Base-by-base conservation (phyloP, 176 grass and related monocot species). In the Cenchrus fungigraminus region DNA sequence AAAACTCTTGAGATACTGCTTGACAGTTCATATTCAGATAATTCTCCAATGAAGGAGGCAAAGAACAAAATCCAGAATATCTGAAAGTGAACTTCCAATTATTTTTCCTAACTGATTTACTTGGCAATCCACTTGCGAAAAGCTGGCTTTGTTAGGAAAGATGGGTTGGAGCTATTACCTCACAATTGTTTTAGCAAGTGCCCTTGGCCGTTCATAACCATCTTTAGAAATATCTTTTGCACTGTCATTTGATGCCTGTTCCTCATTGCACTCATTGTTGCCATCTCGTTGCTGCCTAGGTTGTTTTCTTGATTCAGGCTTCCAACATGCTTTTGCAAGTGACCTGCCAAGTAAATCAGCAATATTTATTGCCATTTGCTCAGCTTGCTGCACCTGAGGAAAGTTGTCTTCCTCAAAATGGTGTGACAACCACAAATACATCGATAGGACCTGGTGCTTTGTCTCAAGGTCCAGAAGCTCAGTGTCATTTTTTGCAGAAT, bases 381-480 rank as follows among this genome's bases (percentile, higher is more conserved):
- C 96, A 70, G 96, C 96, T 77, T 92, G 93, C 83, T 92, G 64
- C 65, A 85, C 89, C 75, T 94, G 90, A 87, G 96, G 96, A 73
- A 98, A 98, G 49, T 83, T 79, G 58, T 91, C 91, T 80, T 95
- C 77, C 65, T 94, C 89, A 78, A 98, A 95, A 92, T 98, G 96
- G 77, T 98, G 77, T 42, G 93, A 87, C 65, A 98, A 68, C 96
- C 93, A 98, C 69, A 98, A 59, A 74, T 98, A 98, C 91, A 95
- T 95, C 6, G 91, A 95, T 22, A 95, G n/a, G 67, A 98, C 89
- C 87, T 98, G 96, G 78, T 98, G 96, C 79, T 98, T 98, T 44
- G 96, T 92, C 88, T 98, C 96, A 19, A 98, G 94, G 78, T 98
- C 93, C 66, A 98, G 89, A 44, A 98, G 83, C 80, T 98, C 96